Base-by-base conservation (phyloP, 805 yeast genomes). In the Starmera amethionina region DNA sequence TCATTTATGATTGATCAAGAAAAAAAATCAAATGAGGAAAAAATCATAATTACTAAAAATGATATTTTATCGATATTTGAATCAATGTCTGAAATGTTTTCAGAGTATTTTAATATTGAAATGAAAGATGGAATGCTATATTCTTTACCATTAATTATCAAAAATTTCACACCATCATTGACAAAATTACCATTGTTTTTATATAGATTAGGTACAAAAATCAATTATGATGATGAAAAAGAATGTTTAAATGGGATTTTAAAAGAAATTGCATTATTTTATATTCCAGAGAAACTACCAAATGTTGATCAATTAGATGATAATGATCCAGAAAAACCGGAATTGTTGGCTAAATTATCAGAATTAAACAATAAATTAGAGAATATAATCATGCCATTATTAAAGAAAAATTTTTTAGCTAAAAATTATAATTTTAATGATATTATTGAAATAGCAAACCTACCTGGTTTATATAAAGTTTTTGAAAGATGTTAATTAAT, bases 401-500 rank as follows among this genome's bases (percentile, higher is more conserved):
- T 86, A 7, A 79, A 80, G 46, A 66, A 67, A 43, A 62, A 77
- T 36, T 73, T 87, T 25, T 55, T 87, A 12, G 95, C 89, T 0
- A 74, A 94, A 0, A 64, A 64, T 12, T 54, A 52, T 3, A 49
- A 87, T 31, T 47, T 59, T 5, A 54, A 65, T 12, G 79, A 76
- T 41, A 76, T 88, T 4, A 72, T 85, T 5, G 96, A 90, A 57
- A 76, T 93, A 32, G 97, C 98, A 0, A 88, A 81, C 55, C 60
- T 93, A 28, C 97, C 97, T 2, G 95, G 95, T 0, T 64, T 93
- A 42, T 93, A 93, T 60, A 75, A 71, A 51, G 95, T 94, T 5
- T 93, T 93, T 65, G 98, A 93, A 63, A 70, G 98, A 56, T 93
- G 98, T 52, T 84, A 42, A 50, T 30, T 9, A 14, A 9, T n/a